Percentiles rank a stretch among this genome's conserved stretches.
Conservation (phyloP, 306 rosid species). For the Begonia masoniana region DNA sequence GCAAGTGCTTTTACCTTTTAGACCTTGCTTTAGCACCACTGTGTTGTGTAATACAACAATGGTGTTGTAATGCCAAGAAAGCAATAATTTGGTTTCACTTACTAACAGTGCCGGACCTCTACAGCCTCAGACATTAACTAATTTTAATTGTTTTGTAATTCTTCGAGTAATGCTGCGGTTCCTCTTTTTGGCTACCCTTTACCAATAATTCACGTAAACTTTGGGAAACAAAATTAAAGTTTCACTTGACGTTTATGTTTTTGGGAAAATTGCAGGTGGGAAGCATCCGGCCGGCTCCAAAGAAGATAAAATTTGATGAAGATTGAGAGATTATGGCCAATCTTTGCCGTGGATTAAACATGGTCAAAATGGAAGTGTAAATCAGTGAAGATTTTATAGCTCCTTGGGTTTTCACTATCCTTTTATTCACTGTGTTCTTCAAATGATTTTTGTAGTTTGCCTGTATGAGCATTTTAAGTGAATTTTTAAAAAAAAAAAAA, state of each 20-base stretch:
- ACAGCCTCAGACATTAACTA: too few relatives aligned
- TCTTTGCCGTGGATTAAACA: too few relatives aligned
- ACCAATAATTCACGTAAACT: not conserved
- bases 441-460: too few relatives aligned
- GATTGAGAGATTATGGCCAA: constrained; percentile 1
- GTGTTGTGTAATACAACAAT: not conserved
- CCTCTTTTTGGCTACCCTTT: not conserved
- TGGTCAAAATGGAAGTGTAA: too few relatives aligned
- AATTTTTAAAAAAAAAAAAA: too few relatives aligned
- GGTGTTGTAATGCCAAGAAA: too few relatives aligned
- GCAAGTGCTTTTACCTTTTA: not conserved
- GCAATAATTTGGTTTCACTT: too few relatives aligned
- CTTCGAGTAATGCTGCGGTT: not conserved
- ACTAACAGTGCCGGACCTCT: too few relatives aligned
- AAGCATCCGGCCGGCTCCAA: constrained; percentile 48
- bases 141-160: not conserved
- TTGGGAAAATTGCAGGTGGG: constrained; percentile 40
- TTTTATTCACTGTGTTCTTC: too few relatives aligned
- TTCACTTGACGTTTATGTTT: not conserved
- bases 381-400: too few relatives aligned
- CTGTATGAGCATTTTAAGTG: too few relatives aligned
- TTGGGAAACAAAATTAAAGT: not conserved
- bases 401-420: too few relatives aligned
- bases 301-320: constrained; percentile 64
- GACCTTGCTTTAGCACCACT: not conserved